These are phyloP conservation scores for Exophiala sp. DNA, from an alignment of 2,329 filamentous ascomycete genomes.

Conservation along the genomic window DNA sequence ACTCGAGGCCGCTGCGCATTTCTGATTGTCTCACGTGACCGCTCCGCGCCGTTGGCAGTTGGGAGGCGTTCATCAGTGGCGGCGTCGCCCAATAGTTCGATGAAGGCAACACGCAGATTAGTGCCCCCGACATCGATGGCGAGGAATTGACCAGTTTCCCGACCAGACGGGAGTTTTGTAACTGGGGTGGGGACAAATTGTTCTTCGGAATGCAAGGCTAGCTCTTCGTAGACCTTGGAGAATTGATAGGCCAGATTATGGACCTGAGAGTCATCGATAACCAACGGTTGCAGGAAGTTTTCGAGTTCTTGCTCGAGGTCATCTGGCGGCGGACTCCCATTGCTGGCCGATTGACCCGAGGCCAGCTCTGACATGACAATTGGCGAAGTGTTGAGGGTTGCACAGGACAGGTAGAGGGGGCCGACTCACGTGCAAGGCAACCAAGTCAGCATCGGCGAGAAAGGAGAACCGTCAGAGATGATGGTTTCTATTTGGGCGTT, in stretches of 20 bases:
- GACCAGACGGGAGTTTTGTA: constrained; percentile 44
- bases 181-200: constrained; percentile 46
- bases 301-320: constrained; percentile 36
- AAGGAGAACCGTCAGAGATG: not conserved
- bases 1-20: constrained; percentile 49
- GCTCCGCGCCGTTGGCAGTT: constrained; percentile 29
- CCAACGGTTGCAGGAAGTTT: constrained; percentile 39
- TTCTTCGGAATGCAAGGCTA: constrained; percentile 42
- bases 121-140: constrained; percentile 54
- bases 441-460: constrained; percentile 16
- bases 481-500: not conserved
- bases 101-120: constrained; percentile 52
- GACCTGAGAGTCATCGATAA: constrained; percentile 39
- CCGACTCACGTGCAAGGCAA: constrained; percentile 21
- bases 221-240: constrained; percentile 40
- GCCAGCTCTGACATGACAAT: constrained; percentile 26
- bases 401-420: constrained; percentile 2
- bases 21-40: constrained; percentile 40
- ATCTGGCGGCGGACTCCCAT: constrained; percentile 26
- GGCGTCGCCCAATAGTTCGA: constrained; percentile 46
- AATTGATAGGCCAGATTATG: constrained; percentile 44
- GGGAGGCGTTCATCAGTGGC: constrained; percentile 29
- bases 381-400: not conserved
- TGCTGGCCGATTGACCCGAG: constrained; percentile 23
- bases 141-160: constrained; percentile 50